phyloP scores from a whole-genome alignment of 1,139 yeast species.

The Yamadazyma atlantica region DNA sequence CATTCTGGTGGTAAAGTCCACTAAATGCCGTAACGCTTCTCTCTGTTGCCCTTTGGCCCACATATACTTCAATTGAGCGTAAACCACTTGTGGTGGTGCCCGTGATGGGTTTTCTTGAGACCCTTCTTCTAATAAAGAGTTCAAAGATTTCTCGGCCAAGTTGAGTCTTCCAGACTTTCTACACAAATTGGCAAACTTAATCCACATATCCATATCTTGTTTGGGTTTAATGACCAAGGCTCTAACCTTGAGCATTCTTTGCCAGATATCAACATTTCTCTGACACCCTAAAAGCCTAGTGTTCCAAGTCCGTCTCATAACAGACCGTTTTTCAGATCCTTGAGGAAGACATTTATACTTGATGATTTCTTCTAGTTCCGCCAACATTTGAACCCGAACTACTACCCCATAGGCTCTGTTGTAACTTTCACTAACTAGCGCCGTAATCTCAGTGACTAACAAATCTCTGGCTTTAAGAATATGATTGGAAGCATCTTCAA shows the following conservation, averaged over 20 bases:
- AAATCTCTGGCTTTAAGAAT: slow-evolving; percentile 84
- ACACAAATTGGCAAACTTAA: slow-evolving; percentile 93
- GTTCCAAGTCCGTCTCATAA: slow-evolving; percentile 92
- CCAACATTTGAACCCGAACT: slow-evolving; percentile 94
- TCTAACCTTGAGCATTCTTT: slow-evolving; percentile 88
- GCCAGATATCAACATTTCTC: slow-evolving; percentile 97
- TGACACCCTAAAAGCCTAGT: slow-evolving; percentile 91
- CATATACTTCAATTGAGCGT: slow-evolving; percentile 93
- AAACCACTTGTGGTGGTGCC: slow-evolving; percentile 94
- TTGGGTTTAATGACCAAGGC: slow-evolving; percentile 93
- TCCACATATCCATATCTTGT: slow-evolving; percentile 98
- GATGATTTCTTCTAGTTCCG: slow-evolving; percentile 94
- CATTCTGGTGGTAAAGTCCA: slow-evolving; percentile 89
- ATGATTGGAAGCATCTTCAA: slow-evolving; percentile 76
- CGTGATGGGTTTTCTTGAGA: slow-evolving; percentile 63
- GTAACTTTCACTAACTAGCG: slow-evolving; percentile 92
- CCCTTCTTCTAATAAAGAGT: slow-evolving; percentile 67
- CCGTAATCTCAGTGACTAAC: slow-evolving; percentile 89
- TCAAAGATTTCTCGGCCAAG: slow-evolving; percentile 87
- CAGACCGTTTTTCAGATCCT: slow-evolving; percentile 72
- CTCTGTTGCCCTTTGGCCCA: slow-evolving; percentile 93
- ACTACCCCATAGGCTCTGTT: slow-evolving; percentile 97
- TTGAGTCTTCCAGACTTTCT: slow-evolving; percentile 91
- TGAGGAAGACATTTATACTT: slow-evolving; percentile 82
- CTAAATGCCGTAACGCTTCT: slow-evolving; percentile 82